Conservation (phyloP, 495 filamentous ascomycete genomes). For the Penicillium malachiteum region DNA sequence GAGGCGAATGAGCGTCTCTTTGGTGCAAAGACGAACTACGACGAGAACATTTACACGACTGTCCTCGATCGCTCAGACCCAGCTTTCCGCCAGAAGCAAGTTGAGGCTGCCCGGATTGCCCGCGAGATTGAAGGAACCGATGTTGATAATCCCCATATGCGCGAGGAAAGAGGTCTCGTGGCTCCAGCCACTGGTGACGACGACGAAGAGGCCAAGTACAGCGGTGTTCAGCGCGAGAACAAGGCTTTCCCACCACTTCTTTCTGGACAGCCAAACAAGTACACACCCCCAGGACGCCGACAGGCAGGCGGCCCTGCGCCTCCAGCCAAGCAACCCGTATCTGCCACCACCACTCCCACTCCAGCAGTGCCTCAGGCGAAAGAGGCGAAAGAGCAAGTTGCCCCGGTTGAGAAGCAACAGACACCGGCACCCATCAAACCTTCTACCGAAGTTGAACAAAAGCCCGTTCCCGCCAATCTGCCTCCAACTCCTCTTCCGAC, state of each 20-base stretch:
- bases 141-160: conserved; percentile 72
- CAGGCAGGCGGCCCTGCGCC: conserved; percentile 71
- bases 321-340: conserved; percentile 50
- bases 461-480: conserved; percentile 27
- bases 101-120: conserved; percentile 77
- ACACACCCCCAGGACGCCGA: conserved; percentile 84
- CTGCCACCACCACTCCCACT: conserved; percentile 6
- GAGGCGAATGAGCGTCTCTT: conserved; percentile 84
- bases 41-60: conserved; percentile 94
- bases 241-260: conserved; percentile 66
- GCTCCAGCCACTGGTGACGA: conserved; percentile 66
- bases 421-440: conserved; percentile 16
- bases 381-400: conserved; percentile 31
- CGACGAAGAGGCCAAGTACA: conserved; percentile 94
- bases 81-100: conserved; percentile 70
- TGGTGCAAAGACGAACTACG: conserved; percentile 81
- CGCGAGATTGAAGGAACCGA: conserved; percentile 80
- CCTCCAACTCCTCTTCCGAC: conserved; percentile 15
- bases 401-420: conserved; percentile 35
- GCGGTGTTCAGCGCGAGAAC: conserved; percentile 78
- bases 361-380: conserved; percentile 26
- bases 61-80: conserved; percentile 80
- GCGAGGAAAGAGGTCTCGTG: conserved; percentile 80
- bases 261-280: conserved; percentile 67
- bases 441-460: conserved; percentile 39